Base-by-base conservation (phyloP, 2,329 filamentous ascomycete genomes). In the Dothistroma pini region DNA sequence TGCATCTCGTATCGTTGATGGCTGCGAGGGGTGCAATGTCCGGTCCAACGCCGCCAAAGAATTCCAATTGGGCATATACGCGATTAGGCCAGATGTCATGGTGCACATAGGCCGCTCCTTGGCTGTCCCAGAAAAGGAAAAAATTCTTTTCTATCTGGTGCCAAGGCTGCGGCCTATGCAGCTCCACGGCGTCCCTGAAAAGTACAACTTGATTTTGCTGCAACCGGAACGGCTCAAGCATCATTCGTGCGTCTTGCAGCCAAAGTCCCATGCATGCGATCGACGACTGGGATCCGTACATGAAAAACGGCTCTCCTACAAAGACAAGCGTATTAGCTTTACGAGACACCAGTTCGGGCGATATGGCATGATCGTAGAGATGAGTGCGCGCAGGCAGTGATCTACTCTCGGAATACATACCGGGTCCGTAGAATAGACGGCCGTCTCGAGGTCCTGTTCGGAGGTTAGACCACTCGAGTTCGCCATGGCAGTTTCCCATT, bases 41-140 rank as follows among this genome's bases (percentile, higher is more conserved):
- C 9, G 73, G 70, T 0, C 81, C 80, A 0, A 77, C 78, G 0
- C 76, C 76, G 3, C 83, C 83, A 62, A 82, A 78, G 1, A 63
- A 49, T 2, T 68, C 66, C 7, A 85, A 68, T 38, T 74, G 71
- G 0, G 83, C 78, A 65, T 84, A 86, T 0, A 74, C 74, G 0
- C 84, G 80, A n/a, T 72, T 74, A 0, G 83, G 84, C 0, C 68
- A 66, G 2, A 85, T 68, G 62, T 86, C 82, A 69, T 85, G 79
- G 68, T 86, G 83, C 0, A 77, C 75, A 67, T 84, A 84, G 54
- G 78, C 72, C 22, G 75, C 69, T 5, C 77, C 78, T 0, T 74
- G 60, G 0, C 62, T 60, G 63, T 85, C 83, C 84, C 84, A 87
- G 73, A 86, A 87, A 1, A 83, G 61, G 64, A 87, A 87, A 76